Evolutionary conservation across 352 stramenopile species (phyloP), one percentile per base, ranked within the genome.

Genomic region (Pythium guiyangense): DNA sequence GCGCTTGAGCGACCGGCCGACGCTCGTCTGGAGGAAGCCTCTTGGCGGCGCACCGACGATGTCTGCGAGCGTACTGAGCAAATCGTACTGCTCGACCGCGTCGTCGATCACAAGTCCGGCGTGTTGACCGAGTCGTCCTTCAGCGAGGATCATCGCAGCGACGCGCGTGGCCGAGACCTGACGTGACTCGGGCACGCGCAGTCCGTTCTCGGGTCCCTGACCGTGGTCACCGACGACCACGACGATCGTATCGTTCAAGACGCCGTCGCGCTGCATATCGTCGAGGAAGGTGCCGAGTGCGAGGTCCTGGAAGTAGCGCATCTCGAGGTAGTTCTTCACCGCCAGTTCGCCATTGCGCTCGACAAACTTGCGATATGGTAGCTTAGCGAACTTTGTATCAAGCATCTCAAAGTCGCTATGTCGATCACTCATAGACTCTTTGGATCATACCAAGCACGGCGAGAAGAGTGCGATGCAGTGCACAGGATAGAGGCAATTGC

Each of bases 221-320:
- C 76, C 73, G 55, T 86, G 71, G 48, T 84, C 73, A 0, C 76
- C 76, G 11, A 74, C 64, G 35, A 86, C 66, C n/a, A 86, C 54
- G 3, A 86, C 65, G 39, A 86, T 73, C 34, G 71, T 84, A 43
- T 84, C 67, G 42, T 86, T 72, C 37, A 86, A 59, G 9, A 84
- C 42, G 0, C 73, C 69, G 5, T 73, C 46, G 14, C 48, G 49
- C 3, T 71, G 31, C 76, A 86, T 80, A 2, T 63, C 66, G 18
- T 86, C 73, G 22, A 86, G 45, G 46, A 86, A 86, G 22, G 71
- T 71, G 8, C 76, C 76, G 6, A 86, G 59, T 43, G 65, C 57
- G 52, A 77, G 50, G 52, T 81, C 68, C 2, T 66, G 62, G 39
- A 86, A 86, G 54, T 82, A 80, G 3, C 76, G 71, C 52, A 84